Conservation (phyloP, 257 asterid species). For the Avicennia marina region DNA sequence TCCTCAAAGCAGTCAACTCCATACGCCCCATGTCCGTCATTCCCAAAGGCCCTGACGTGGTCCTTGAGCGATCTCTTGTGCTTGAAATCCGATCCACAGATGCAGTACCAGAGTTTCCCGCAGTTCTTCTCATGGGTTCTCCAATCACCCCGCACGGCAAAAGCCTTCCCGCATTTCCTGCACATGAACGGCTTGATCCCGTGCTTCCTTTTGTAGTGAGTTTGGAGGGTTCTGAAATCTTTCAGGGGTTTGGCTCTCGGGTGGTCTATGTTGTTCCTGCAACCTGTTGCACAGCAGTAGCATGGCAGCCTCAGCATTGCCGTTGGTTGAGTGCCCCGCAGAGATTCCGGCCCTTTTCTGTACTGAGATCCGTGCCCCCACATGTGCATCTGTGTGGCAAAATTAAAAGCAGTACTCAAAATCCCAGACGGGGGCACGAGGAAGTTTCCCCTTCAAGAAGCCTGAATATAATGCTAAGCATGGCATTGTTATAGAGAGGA, state of each 20-base stretch:
- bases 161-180: slow-evolving; percentile 37
- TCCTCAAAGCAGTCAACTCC: slow-evolving; percentile 30
- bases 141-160: slow-evolving; percentile 47
- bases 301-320: slow-evolving; percentile 46
- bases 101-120: slow-evolving; percentile 45
- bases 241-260: slow-evolving; percentile 41
- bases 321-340: slow-evolving; percentile 41
- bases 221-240: slow-evolving; percentile 45
- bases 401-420: no score
- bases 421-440: no score
- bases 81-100: slow-evolving; percentile 44
- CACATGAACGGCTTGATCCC: slow-evolving; percentile 44
- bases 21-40: slow-evolving; percentile 29
- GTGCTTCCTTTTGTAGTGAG: slow-evolving; percentile 42
- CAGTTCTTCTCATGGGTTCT: slow-evolving; percentile 47
- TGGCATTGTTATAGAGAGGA: no score
- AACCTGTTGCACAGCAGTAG: slow-evolving; percentile 38
- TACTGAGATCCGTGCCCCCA: slow-evolving; percentile 55
- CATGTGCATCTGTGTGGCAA: slow-evolving; percentile 45
- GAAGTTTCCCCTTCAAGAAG: no score
- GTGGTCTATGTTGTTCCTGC: slow-evolving; percentile 44
- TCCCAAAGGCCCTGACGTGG: slow-evolving; percentile 41
- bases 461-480: no score
- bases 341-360: slow-evolving; percentile 41
- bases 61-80: slow-evolving; percentile 47